phyloP scores from a whole-genome alignment of 2,329 filamentous ascomycete genomes.

The Thielaviopsis euricoi region DNA sequence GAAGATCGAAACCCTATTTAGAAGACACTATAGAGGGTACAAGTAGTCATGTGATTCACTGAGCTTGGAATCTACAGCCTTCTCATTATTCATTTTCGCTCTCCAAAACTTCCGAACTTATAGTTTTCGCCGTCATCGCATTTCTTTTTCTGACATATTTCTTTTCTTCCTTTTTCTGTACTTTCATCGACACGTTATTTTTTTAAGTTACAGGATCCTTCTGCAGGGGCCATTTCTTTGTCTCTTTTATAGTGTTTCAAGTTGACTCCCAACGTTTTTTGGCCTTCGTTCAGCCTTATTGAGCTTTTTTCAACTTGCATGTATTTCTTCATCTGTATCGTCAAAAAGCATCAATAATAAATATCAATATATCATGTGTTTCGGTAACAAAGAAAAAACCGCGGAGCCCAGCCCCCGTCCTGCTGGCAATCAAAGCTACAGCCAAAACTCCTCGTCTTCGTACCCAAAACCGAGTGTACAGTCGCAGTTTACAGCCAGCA shows the following conservation, averaged over 20 bases:
- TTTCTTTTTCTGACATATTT: not conserved
- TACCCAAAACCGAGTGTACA: not conserved
- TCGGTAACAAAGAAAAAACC: conserved; percentile 27
- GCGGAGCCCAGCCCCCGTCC: conserved; percentile 19
- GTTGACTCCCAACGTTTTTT: not conserved
- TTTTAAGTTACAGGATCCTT: not conserved
- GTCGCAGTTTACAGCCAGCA: conserved; percentile 17
- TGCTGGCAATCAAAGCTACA: conserved; percentile 14
- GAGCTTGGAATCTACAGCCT: no score
- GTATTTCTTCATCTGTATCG: not conserved
- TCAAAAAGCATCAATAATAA: not conserved
- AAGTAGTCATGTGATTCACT: no score
- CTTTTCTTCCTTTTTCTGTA: not conserved
- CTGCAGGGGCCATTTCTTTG: not conserved
- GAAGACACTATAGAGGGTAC: no score
- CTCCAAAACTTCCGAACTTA: not conserved
- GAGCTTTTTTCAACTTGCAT: not conserved
- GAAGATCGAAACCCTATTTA: no score
- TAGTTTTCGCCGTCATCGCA: not conserved
- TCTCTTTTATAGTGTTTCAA: not conserved
- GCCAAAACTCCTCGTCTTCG: conserved; percentile 6
- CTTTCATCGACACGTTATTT: not conserved
- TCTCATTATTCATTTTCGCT: not conserved
- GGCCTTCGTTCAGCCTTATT: not conserved
- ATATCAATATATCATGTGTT: conserved; percentile 36